These are phyloP conservation scores for Aspergillus sp. DNA, from an alignment of 2,329 filamentous ascomycete genomes.

Conservation along the genomic window DNA sequence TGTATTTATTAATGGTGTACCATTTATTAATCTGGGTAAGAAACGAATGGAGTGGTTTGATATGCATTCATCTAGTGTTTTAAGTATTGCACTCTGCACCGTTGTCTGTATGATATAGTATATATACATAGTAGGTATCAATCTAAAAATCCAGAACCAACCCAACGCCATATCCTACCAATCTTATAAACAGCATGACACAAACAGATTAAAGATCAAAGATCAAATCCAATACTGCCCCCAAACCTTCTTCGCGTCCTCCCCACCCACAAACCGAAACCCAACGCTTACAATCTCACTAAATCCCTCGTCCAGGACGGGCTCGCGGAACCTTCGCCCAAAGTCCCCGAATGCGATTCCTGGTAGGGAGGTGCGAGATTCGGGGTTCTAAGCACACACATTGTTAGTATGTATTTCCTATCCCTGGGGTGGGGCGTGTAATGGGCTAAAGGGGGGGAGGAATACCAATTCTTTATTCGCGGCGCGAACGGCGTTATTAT, in stretches of 20 bases:
- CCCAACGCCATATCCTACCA: neutral
- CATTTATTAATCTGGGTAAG: too few relatives aligned
- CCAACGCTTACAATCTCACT: constrained; percentile 66
- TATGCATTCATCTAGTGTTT: too few relatives aligned
- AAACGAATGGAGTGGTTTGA: too few relatives aligned
- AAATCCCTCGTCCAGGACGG: constrained; percentile 69
- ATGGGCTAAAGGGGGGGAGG: constrained; percentile 2
- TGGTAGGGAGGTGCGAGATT: constrained; percentile 65
- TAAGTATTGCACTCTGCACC: too few relatives aligned
- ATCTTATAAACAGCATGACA: neutral
- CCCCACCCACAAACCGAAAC: constrained; percentile 65
- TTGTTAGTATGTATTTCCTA: neutral
- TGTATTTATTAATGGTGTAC: too few relatives aligned
- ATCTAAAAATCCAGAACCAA: too few relatives aligned
- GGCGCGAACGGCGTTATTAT: constrained; percentile 79
- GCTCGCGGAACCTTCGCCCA: constrained; percentile 62
- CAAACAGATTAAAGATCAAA: neutral
- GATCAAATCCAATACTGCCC: constrained; percentile 63
- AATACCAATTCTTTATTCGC: constrained; percentile 43
- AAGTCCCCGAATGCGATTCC: constrained; percentile 74
- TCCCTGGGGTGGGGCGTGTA: constrained; percentile 1
- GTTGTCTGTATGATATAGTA: too few relatives aligned
- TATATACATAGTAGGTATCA: too few relatives aligned
- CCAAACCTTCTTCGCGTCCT: constrained; percentile 65
- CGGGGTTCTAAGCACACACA: constrained; percentile 55